Base-by-base conservation (phyloP, 768 basidiomycete genomes). In the Rhizopogon vulgaris region DNA sequence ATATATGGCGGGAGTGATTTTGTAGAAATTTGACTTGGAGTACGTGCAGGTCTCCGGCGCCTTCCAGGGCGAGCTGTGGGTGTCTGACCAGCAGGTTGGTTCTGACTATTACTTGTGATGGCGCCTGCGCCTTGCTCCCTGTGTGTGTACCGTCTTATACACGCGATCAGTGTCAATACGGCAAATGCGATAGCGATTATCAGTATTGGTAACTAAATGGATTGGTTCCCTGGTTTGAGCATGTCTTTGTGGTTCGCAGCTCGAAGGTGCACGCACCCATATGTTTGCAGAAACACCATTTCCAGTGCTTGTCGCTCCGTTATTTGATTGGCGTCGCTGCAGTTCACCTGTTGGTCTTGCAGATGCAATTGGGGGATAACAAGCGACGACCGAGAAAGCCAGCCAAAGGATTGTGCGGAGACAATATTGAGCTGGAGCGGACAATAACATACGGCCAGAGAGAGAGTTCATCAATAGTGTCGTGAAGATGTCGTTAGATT, bases 11-110 rank as follows among this genome's bases (percentile, higher is more conserved):
- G 90, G 28, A 92, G 64, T 5, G 85, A 89, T 27, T 77, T 80
- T 7, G 87, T 88, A 5, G 87, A 89, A 48, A 90, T 82, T 64
- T 90, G 87, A 41, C 87, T 90, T 3, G 90, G 85, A 4, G 87
- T 90, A 36, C 86, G 76, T 32, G 75, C 68, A 6, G 71, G 70
- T 46, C 78, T 71, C 24, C 84, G 69, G 11, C 67, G 54, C 30
- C 64, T 58, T 30, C 32, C 57, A 17, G 54, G 49, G 7, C 60
- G 24, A 37, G 55, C 49, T 3, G 38, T 24, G 34, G 48, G 14
- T 5, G 32, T 40, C 52, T 46, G 45, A 32, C 62, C 46, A 28
- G 69, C 64, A 43, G 45, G 25, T 9, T 17, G 32, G 1, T 30
- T 25, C 10, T 48, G 2, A 8, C 49, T 22, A 10, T 37, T 32